Conservation (phyloP, 2,329 filamentous ascomycete genomes). For the Ramularia endophylla region DNA sequence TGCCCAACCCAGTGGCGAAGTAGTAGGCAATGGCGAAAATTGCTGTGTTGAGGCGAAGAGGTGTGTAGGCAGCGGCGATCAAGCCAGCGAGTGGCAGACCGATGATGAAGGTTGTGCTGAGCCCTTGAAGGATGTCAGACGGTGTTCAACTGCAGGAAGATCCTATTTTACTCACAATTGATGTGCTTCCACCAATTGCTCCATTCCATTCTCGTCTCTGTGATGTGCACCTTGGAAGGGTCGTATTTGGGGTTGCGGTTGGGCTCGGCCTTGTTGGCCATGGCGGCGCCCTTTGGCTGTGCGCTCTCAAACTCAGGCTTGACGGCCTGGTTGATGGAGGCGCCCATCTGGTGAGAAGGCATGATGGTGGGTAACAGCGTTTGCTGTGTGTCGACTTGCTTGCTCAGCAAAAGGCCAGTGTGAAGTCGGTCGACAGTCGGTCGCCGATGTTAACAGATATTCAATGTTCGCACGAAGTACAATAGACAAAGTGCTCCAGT, state of each 20-base stretch:
- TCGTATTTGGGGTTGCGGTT: slow-evolving; percentile 49
- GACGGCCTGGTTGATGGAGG: slow-evolving; percentile 43
- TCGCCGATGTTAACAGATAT: slow-evolving; percentile 3
- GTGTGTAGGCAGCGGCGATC: slow-evolving; percentile 71
- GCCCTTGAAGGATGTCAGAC: not conserved
- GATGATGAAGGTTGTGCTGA: slow-evolving; percentile 58
- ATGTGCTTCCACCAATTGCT: slow-evolving; percentile 87
- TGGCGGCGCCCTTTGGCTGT: slow-evolving; percentile 32
- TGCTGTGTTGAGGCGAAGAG: slow-evolving; percentile 64
- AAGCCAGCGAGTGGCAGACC: slow-evolving; percentile 69
- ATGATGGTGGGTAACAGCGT: slow-evolving; percentile 29
- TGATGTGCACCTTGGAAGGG: slow-evolving; percentile 76
- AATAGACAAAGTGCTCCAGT: too few relatives aligned
- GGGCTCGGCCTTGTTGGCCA: slow-evolving; percentile 46
- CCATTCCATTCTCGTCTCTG: slow-evolving; percentile 72
- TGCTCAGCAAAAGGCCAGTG: not conserved
- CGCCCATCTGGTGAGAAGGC: slow-evolving; percentile 46
- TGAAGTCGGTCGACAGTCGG: not conserved
- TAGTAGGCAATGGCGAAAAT: slow-evolving; percentile 73
- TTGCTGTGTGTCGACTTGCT: not conserved
- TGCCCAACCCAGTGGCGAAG: slow-evolving; percentile 58
- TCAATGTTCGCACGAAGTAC: too few relatives aligned
- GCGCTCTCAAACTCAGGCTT: slow-evolving; percentile 43
- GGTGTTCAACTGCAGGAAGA: not conserved
- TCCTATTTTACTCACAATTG: slow-evolving; percentile 54